These are phyloP conservation scores for Saccharomycopsis sp. DNA, from an alignment of 805 yeast species.

Conservation along the genomic window DNA sequence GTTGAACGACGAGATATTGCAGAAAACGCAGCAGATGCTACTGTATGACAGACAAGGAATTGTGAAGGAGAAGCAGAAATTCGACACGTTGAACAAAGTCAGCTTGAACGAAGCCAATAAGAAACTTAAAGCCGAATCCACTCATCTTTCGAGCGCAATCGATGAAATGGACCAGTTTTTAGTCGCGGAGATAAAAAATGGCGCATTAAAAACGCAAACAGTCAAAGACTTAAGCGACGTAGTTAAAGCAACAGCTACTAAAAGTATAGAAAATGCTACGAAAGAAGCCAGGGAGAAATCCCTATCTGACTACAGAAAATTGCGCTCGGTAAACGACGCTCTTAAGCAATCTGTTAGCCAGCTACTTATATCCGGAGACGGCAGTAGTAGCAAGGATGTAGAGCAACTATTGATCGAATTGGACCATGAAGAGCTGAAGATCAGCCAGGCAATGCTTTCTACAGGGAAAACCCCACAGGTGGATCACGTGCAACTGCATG, in stretches of 20 bases:
- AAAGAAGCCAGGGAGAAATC: not conserved
- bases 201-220: not conserved
- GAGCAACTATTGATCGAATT: constrained; percentile 23
- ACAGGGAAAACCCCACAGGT: constrained; percentile 29
- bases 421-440: constrained; percentile 25
- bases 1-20: constrained; percentile 12
- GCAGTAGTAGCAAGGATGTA: constrained; percentile 19
- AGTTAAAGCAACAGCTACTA: not conserved
- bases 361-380: constrained; percentile 19
- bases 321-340: not conserved
- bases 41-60: not conserved
- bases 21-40: constrained; percentile 1
- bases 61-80: constrained; percentile 4
- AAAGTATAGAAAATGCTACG: not conserved
- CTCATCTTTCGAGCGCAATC: not conserved
- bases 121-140: not conserved
- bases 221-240: not conserved
- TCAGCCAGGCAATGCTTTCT: constrained; percentile 25
- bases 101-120: not conserved
- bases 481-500: not conserved
- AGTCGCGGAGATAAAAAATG: not conserved
- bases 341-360: constrained; percentile 5
- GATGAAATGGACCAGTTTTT: not conserved
- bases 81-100: constrained; percentile 8
- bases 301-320: not conserved